Percentiles rank a stretch among this genome's conserved stretches.
phyloP scores from a whole-genome alignment of 163 green algal genomes.

The Coccomyxa subellipsoidea region DNA sequence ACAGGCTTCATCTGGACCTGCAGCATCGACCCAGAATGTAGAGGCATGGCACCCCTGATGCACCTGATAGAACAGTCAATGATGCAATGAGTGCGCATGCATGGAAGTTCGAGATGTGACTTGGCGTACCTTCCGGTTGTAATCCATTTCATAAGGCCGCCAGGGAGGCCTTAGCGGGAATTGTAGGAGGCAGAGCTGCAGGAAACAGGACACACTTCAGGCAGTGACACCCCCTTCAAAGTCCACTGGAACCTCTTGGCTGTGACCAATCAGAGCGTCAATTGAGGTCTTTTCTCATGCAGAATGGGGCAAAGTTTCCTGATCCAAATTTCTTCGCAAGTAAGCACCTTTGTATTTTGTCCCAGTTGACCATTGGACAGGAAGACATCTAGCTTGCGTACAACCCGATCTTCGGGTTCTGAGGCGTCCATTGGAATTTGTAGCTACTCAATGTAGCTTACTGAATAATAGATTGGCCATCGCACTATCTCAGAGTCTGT shows the following conservation, averaged over 20 bases:
- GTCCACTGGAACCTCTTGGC: no score
- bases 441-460: neutral
- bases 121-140: neutral
- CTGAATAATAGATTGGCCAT: no score
- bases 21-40: neutral
- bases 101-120: neutral
- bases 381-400: constrained; percentile 47
- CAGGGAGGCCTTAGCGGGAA: constrained; percentile 65
- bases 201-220: neutral
- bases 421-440: neutral
- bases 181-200: constrained; percentile 66
- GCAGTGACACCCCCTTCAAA: neutral
- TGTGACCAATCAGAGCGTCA: no score
- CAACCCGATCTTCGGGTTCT: constrained; percentile 14
- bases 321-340: no score
- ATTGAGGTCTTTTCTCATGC: no score
- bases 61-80: no score
- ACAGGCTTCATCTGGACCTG: constrained; percentile 50
- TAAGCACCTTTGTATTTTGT: constrained; percentile 23
- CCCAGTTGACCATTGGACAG: constrained; percentile 33
- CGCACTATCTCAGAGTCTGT: no score
- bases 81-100: no score
- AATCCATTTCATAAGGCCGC: constrained; percentile 62
- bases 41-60: no score
- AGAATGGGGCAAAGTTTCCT: no score